phyloP scores from a whole-genome alignment of 2,329 filamentous ascomycete genomes.

The Coniochaeta prunicola region DNA sequence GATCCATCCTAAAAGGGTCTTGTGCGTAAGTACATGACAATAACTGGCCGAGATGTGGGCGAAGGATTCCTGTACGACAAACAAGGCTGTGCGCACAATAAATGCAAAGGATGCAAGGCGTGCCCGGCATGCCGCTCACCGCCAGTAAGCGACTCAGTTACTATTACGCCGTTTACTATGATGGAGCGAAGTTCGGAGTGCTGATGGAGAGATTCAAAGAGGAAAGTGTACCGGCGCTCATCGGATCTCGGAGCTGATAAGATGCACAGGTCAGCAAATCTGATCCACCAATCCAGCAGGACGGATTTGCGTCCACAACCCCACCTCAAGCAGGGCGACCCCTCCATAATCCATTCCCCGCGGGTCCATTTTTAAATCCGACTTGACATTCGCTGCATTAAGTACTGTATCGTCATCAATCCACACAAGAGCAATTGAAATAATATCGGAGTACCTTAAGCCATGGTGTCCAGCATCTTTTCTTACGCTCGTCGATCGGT shows the following conservation, averaged over 20 bases:
- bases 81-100: neutral
- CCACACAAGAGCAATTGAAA: neutral
- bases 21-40: neutral
- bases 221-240: neutral
- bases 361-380: neutral
- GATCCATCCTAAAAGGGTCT: neutral
- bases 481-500: neutral
- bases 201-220: neutral
- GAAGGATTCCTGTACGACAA: neutral
- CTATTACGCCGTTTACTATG: no score
- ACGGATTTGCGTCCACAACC: neutral
- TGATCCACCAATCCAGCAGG: neutral
- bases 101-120: neutral
- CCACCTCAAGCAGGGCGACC: neutral
- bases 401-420: neutral
- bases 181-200: neutral
- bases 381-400: neutral
- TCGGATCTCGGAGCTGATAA: constrained; percentile 1
- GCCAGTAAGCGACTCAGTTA: neutral
- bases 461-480: no score
- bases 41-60: neutral
- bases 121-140: neutral
- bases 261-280: neutral
- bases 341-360: neutral
- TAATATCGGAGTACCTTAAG: no score